phyloP scores from a whole-genome alignment of 208 protist species.

The Vickermania ingenoplastis region DNA sequence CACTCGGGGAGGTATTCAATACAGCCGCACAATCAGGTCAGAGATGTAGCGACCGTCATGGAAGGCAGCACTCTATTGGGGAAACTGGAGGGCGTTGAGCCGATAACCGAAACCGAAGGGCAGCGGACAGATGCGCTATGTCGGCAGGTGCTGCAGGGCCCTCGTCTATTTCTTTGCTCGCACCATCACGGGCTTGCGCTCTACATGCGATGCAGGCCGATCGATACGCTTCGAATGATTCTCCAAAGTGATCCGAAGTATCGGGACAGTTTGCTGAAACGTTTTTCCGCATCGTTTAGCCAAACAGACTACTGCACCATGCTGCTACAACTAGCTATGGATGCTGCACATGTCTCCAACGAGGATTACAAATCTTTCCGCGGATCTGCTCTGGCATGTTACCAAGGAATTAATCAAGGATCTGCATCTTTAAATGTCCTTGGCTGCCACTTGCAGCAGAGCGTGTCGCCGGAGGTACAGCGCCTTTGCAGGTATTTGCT shows the following conservation, averaged over 20 bases:
- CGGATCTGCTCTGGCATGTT: neutral
- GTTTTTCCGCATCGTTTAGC: slow-evolving; percentile 63
- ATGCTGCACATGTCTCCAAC: slow-evolving; percentile 14
- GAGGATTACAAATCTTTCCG: neutral
- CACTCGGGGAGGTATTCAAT: slow-evolving; percentile 32
- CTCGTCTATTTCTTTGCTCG: slow-evolving; percentile 51
- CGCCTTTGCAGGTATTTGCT: neutral
- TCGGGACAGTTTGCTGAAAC: slow-evolving; percentile 52
- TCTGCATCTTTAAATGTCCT: neutral
- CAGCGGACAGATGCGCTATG: slow-evolving; percentile 57
- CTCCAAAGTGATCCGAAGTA: slow-evolving; percentile 30
- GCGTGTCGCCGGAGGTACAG: neutral
- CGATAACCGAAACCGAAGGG: slow-evolving; percentile 17
- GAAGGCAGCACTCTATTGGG: slow-evolving; percentile 37
- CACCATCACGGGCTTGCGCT: slow-evolving; percentile 72
- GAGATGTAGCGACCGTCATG: slow-evolving; percentile 61
- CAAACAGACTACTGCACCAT: slow-evolving; percentile 72
- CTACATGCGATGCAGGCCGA: slow-evolving; percentile 65
- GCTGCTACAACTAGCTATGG: slow-evolving; percentile 81
- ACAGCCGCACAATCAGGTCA: slow-evolving; percentile 46
- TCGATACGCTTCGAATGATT: slow-evolving; percentile 83
- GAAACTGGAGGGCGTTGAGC: slow-evolving; percentile 71
- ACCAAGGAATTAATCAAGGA: neutral
- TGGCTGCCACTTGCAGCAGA: neutral
- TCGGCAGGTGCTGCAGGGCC: slow-evolving; percentile 46